These are phyloP conservation scores for Ganoderma boninense DNA, from an alignment of 1,284 basidiomycete genomes.

Conservation along the genomic window DNA sequence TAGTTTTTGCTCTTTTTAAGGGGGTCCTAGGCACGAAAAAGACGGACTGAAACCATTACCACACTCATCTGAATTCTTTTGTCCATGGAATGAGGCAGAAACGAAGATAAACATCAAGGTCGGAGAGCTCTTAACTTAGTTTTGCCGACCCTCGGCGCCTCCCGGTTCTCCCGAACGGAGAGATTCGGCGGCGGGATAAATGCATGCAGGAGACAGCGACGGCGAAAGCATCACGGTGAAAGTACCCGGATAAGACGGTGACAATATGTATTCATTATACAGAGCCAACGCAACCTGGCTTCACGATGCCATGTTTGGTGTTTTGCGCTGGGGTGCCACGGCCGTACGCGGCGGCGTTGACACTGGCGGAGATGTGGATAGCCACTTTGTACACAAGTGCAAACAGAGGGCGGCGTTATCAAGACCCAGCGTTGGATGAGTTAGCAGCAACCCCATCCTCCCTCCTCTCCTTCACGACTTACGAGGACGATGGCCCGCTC, in stretches of 20 bases:
- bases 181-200: not conserved
- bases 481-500: conserved; percentile 53
- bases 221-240: not conserved
- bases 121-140: too few relatives aligned
- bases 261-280: not conserved
- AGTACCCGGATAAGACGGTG: not conserved
- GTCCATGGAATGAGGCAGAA: too few relatives aligned
- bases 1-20: not conserved
- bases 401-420: conserved; percentile 40
- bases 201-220: not conserved
- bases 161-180: not conserved
- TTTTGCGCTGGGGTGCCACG: not conserved
- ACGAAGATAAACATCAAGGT: too few relatives aligned
- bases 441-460: conserved; percentile 9
- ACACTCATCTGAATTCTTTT: too few relatives aligned
- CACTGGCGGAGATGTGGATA: not conserved
- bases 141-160: too few relatives aligned
- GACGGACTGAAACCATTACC: too few relatives aligned
- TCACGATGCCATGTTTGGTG: conserved; percentile 11
- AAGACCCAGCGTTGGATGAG: conserved; percentile 13
- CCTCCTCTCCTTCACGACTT: conserved; percentile 22
- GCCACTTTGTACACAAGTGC: conserved; percentile 35
- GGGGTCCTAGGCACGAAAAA: too few relatives aligned
- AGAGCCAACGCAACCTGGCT: not conserved
- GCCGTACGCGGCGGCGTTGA: not conserved